Conservation (phyloP, 192 early-diverging fungal species). For the Entomortierella beljakovae region DNA sequence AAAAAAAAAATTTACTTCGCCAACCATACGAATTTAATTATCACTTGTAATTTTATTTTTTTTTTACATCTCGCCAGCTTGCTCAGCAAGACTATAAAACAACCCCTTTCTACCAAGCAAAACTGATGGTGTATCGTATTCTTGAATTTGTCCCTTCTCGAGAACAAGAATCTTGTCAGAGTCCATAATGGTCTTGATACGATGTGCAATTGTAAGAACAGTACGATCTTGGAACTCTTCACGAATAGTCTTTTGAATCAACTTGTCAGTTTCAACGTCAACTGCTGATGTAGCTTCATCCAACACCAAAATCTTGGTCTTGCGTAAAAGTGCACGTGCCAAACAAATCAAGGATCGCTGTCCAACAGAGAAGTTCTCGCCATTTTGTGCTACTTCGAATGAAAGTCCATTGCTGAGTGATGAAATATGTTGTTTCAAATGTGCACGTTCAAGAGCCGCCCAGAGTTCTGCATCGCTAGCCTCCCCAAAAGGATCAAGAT, state of each 20-base stretch:
- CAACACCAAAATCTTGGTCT: conserved; percentile 62
- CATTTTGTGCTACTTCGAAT: conserved; percentile 47
- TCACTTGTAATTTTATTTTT: too few relatives aligned
- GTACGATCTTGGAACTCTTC: conserved; percentile 81
- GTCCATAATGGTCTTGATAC: conserved; percentile 85
- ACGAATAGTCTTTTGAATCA: conserved; percentile 91
- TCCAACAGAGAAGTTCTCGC: conserved; percentile 68
- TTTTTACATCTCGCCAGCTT: conserved; percentile 50
- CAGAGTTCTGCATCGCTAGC: conserved; percentile 69
- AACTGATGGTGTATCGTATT: conserved; percentile 72
- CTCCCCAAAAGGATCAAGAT: conserved; percentile 80
- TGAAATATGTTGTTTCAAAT: conserved; percentile 55
- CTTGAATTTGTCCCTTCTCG: conserved; percentile 60
- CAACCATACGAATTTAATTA: too few relatives aligned
- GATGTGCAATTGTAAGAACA: conserved; percentile 92
- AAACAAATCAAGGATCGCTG: conserved; percentile 66
- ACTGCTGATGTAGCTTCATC: conserved; percentile 68
- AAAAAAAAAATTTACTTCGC: too few relatives aligned
- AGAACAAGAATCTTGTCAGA: conserved; percentile 86
- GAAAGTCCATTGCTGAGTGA: conserved; percentile 37
- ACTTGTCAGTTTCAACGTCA: conserved; percentile 86
- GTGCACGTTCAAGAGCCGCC: conserved; percentile 64
- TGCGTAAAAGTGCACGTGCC: conserved; percentile 65
- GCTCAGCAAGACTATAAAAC: conserved; percentile 59
- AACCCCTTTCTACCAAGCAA: conserved; percentile 48